Evolutionary conservation across 2,329 filamentous ascomycete species (phyloP), one percentile per base, ranked within the genome.

Genomic region (Verticillium zaregamsianum): DNA sequence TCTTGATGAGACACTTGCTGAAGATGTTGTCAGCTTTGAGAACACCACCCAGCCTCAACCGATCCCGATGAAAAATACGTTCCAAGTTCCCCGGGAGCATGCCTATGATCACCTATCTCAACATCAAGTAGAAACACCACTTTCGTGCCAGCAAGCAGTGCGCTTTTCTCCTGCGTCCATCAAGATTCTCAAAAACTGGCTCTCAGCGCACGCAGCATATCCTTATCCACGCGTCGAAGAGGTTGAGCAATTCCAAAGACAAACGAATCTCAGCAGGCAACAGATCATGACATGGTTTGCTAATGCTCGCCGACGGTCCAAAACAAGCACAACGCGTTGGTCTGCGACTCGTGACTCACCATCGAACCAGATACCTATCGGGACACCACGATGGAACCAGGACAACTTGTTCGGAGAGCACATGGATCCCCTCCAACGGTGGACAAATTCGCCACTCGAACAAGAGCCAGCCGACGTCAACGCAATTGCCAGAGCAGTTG

Each of bases 281-380:
- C 93, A 97, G 71, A 94, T 97, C 68, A 89, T 89, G 14, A 96
- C 96, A 72, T 97, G 93, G 93, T 86, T 97, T 55, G 93, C 93
- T 62, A 97, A 97, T 74, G 92, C 92, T 61, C 87, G 93, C 52
- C 86, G 93, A 61, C 85, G 93, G 65, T 89, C 91, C 68, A 97
- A 96, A 83, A 81, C 65, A 82, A 77, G 65, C 83, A 85, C 61
- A 83, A 82, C 25, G 80, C 81, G 61, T 86, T 88, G 5, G 88
- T 96, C 65, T 87, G 93, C 65, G 93, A 96, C 61, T 90, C 92
- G 12, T 79, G 82, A 69, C 78, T 83, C 69, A 76, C 80, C n/a
- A 8, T 14, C 45, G 9, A 52, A 2, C 20, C 33, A 35, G 9
- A 35, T 14, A 35, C 33, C 33, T 35, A 14, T 35, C 33, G 33